Base-by-base conservation (phyloP, 83 land plant species). In the Picea abies region DNA sequence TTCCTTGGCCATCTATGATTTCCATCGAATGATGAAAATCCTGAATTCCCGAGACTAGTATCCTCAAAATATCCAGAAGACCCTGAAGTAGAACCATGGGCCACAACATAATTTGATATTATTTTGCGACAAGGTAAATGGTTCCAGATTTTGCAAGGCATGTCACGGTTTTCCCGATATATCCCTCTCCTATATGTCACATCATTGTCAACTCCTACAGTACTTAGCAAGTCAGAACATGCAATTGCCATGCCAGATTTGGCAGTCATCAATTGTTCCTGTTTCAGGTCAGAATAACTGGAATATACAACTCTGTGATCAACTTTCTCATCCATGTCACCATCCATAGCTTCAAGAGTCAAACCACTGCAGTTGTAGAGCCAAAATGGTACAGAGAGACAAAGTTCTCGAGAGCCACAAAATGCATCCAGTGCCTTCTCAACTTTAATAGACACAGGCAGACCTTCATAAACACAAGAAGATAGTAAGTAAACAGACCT, bases 191-290 rank as follows among this genome's bases (percentile, higher is more conserved):
- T 17, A 72, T 37, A 72, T 72, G 52, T 41, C 22, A 19, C 20
- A 17, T 49, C 76, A 72, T 72, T 37, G 19, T 72, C 16, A 72
- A 41, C 49, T 41, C 76, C 76, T 72, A 39, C 76, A 39, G 37
- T 20, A n/a, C 76, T 20, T 11, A 16, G 8, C 3, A 41, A 60
- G 9, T 79, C 63, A 49, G 79, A 26, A 68, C 83, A 81, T 12
- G 90, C 2, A 68, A 87, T 56, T 64, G 79, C 80, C 60, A 90
- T 90, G 23, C 92, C 92, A 82, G 82, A 61, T 80, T 73, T 84
- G 65, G 35, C 44, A 41, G n/a, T n/a, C n/a, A n/a, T n/a, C n/a
- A n/a, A n/a, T n/a, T n/a, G n/a, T n/a, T n/a, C n/a, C n/a, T n/a
- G n/a, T n/a, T n/a, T n/a, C n/a, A n/a, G n/a, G n/a, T n/a, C n/a